Base-by-base conservation (phyloP, 768 basidiomycete species). In the Amanita thiersii region DNA sequence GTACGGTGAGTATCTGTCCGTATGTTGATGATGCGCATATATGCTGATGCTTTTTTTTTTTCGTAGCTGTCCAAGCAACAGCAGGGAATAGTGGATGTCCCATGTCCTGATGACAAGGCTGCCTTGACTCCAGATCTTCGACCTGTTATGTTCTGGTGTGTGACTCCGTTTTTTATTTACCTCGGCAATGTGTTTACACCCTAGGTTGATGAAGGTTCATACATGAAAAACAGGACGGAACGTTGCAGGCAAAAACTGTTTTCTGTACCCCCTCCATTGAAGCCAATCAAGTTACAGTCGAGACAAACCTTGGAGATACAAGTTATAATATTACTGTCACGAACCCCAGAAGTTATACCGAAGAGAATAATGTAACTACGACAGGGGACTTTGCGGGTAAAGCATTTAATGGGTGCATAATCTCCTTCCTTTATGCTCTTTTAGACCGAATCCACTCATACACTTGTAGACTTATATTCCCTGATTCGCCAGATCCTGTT, bases 101-200 rank as follows among this genome's bases (percentile, higher is more conserved):
- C 64, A 6, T 68, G 64, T 40, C n/a, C n/a, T n/a, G 52, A 52
- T n/a, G 52, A 48, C 47, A 61, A 39, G 58, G 61, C 50, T 56
- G 50, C 37, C 24, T 44, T 47, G 3, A 50, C 59, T 24, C 44
- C 67, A 21, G 49, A 61, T 26, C 58, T 69, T 21, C 70, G 65
- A 25, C 78, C 81, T 5, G 77, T 83, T 31, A 69, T 83, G 61
- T 85, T 83, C 50, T 85, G 81, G 80, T 81, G 56, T 9, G 58
- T 41, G 9, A n/a, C 2, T 14, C 28, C 37, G 21, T 37, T 21
- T 26, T 15, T 35, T 23, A 17, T 32, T 14, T 11, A 23, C 24
- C 6, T 37, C 18, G 18, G 18, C n/a, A n/a, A n/a, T n/a, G n/a
- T n/a, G n/a, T n/a, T n/a, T 15, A 26, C 31, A 44, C 9, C 26